Base-by-base conservation (phyloP, 202 grass and related monocot species). In the Saccharum hybrid region DNA sequence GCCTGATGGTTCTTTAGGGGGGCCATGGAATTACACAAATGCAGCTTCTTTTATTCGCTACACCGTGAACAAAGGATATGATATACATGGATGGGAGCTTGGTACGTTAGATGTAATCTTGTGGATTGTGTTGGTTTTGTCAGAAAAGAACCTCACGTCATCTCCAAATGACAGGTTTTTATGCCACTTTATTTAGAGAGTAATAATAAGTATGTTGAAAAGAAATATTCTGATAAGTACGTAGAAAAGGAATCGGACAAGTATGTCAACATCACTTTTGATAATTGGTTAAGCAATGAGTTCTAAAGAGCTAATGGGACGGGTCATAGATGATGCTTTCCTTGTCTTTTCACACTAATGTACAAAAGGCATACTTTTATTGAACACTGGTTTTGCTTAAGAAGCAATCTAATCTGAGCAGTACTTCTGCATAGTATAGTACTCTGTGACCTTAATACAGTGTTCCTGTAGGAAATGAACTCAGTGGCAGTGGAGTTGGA, bases 21-120 rank as follows among this genome's bases (percentile, higher is more conserved):
- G 92, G 22, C 86, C 92, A 75, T 94, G 92, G 92, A 91, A 91
- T 71, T 89, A 85, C 92, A 88, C 89, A 2, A 94, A 94, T 67
- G 89, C 92, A 40, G 92, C 84, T 38, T 89, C 88, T 36, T 86
- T 94, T 63, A 94, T 94, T 60, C 56, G n/a, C 10, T 89, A 89
- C 68, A 88, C 88, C 0, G 89, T 91, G 54, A 65, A 51, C 13
- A 94, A 89, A 72, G 86, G 88, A 77, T 91, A 94, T 26, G 54
- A 67, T 23, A 87, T 94, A 60, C 76, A 87, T 91, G 92, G 92
- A 43, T 94, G 89, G 92, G 92, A 94, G 78, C 89, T 94, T 21
- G 92, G 92, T 94, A 87, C 22, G 89, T 28, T 56, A 5, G 42
- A 6, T 46, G 4, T 62, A 15, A 66, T 71, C 28, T 72, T 77